These are phyloP conservation scores for Gracilaria domingensis DNA, from an alignment of 23 red algal species.

Conservation along the genomic window DNA sequence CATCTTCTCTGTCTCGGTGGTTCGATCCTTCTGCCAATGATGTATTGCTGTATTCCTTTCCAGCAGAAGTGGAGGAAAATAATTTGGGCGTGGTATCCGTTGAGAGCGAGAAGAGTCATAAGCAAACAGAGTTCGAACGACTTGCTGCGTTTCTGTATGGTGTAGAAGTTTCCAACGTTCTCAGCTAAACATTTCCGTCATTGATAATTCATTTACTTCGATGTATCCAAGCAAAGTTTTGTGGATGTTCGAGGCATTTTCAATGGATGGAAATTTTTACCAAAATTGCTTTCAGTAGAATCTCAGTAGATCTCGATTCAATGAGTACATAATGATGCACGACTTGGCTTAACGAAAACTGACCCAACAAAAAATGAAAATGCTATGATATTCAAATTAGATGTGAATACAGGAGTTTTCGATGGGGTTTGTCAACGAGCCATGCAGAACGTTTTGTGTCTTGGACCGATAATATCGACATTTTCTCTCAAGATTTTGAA, in stretches of 20 bases:
- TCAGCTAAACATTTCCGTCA: no score
- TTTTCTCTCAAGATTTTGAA: neutral
- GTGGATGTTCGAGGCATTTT: no score
- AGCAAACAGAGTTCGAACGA: neutral
- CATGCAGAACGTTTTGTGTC: neutral
- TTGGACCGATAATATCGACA: neutral
- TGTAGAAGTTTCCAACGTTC: neutral
- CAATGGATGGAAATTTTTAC: no score
- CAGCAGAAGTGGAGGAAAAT: neutral
- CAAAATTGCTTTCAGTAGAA: no score
- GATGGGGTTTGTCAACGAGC: neutral
- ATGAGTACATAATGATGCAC: no score
- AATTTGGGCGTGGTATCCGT: neutral
- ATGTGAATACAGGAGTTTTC: no score
- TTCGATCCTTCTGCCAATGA: neutral
- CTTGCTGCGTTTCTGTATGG: neutral
- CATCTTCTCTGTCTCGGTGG: neutral
- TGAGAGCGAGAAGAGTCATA: neutral
- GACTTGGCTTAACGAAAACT: no score
- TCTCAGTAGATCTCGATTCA: no score
- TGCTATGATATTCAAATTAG: no score
- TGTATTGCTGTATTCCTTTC: neutral
- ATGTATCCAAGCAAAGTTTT: no score
- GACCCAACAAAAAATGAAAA: no score
- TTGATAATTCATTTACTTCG: no score